Conservation (phyloP, 225 moss, liverwort and hornwort genomes). For the Pleurozium schreberi region DNA sequence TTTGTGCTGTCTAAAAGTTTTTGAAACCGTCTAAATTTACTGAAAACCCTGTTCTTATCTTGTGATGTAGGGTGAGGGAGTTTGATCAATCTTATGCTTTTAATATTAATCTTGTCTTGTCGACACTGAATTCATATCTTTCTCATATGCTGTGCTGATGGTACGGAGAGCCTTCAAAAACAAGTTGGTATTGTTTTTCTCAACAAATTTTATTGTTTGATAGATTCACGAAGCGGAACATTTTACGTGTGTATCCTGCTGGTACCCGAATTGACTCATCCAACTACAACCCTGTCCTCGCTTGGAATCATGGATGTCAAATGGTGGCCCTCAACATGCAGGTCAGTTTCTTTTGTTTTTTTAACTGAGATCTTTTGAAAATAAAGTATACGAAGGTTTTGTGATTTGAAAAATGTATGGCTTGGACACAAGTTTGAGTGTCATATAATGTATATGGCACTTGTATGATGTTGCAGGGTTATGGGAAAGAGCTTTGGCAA, state of each 20-base stretch:
- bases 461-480: slow-evolving; percentile 19
- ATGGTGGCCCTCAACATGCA: slow-evolving; percentile 98
- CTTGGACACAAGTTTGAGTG: neutral
- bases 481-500: slow-evolving; percentile 66
- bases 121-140: neutral
- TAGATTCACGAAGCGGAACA: slow-evolving; percentile 75
- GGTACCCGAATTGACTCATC: slow-evolving; percentile 81
- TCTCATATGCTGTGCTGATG: neutral
- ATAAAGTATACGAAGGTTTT: neutral
- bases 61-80: neutral
- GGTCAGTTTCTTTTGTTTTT: slow-evolving; percentile 2
- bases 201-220: neutral
- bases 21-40: neutral
- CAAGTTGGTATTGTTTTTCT: neutral
- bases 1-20: neutral
- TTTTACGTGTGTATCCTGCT: slow-evolving; percentile 73
- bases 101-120: neutral
- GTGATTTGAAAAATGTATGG: neutral
- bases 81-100: neutral
- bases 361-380: neutral
- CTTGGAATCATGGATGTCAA: slow-evolving; percentile 89
- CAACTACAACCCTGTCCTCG: slow-evolving; percentile 68
- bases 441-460: neutral
- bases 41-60: neutral
- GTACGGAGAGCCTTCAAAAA: neutral